phyloP scores from a whole-genome alignment of 768 basidiomycete genomes.

The Agaricus subrufescens region DNA sequence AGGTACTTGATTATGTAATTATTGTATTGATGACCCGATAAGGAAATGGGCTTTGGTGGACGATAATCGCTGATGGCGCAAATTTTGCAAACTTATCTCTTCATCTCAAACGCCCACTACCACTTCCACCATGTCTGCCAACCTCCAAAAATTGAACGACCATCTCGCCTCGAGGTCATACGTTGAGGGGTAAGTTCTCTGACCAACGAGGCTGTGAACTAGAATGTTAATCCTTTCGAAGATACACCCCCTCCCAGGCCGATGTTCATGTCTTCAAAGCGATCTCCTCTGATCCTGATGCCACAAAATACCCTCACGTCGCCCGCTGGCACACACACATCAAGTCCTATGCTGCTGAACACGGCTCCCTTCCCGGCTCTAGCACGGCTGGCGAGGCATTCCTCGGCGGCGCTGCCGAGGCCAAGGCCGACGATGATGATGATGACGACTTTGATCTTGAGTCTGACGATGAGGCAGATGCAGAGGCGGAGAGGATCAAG shows the following conservation, averaged over 20 bases:
- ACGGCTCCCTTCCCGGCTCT: slow-evolving; percentile 75
- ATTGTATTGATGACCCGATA: not conserved
- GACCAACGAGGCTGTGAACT: not conserved
- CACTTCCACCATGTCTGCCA: slow-evolving; percentile 50
- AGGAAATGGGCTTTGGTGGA: slow-evolving; percentile 5
- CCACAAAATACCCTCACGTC: slow-evolving; percentile 63
- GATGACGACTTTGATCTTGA: slow-evolving; percentile 83
- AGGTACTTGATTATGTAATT: no score
- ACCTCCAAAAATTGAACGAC: slow-evolving; percentile 72
- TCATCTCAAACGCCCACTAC: slow-evolving; percentile 19
- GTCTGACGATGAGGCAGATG: slow-evolving; percentile 78
- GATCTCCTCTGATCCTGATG: slow-evolving; percentile 61
- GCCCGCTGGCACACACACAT: slow-evolving; percentile 96
- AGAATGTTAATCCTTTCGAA: slow-evolving; percentile 26
- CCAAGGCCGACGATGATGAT: slow-evolving; percentile 45
- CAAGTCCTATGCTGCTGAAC: slow-evolving; percentile 78
- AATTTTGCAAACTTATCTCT: slow-evolving; percentile 11
- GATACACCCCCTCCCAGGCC: slow-evolving; percentile 89
- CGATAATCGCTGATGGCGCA: slow-evolving; percentile 13
- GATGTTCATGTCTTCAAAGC: slow-evolving; percentile 91
- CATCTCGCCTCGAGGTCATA: slow-evolving; percentile 88
- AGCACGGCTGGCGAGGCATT: slow-evolving; percentile 78
- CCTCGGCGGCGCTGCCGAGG: slow-evolving; percentile 47
- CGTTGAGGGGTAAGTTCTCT: slow-evolving; percentile 76
- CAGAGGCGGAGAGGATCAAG: slow-evolving; percentile 83